These are phyloP conservation scores for Tetracladium marchalianum DNA, from an alignment of 495 filamentous ascomycete genomes.

Conservation along the genomic window DNA sequence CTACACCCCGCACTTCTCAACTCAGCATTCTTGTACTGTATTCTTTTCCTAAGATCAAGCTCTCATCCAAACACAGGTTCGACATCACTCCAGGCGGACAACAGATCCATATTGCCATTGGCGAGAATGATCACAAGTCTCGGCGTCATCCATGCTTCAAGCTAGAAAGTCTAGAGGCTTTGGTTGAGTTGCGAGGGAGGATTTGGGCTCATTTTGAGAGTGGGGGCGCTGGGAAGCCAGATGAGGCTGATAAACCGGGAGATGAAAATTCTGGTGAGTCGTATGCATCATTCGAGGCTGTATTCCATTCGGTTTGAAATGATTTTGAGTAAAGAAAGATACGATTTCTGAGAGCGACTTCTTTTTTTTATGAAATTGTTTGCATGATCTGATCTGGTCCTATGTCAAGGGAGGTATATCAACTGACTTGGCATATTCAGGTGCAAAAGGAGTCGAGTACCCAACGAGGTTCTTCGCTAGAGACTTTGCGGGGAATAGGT, in stretches of 20 bases:
- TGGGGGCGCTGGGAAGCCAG: constrained; percentile 38
- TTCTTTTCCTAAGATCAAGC: not conserved
- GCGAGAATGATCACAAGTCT: constrained; percentile 33
- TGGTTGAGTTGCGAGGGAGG: constrained; percentile 34
- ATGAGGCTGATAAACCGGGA: constrained; percentile 46
- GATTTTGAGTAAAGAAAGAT: not conserved
- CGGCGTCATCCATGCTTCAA: constrained; percentile 50
- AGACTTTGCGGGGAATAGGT: constrained; percentile 50
- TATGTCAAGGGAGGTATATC: too few relatives aligned
- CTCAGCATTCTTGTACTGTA: too few relatives aligned
- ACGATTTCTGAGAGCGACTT: not conserved
- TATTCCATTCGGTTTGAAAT: too few relatives aligned
- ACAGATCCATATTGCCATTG: constrained; percentile 49
- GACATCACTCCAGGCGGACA: constrained; percentile 47
- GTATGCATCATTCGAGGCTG: not conserved
- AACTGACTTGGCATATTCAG: constrained; percentile 20
- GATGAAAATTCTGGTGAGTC: constrained; percentile 37
- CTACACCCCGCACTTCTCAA: too few relatives aligned
- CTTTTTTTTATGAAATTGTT: too few relatives aligned
- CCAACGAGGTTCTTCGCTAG: constrained; percentile 52
- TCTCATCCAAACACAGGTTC: constrained; percentile 26
- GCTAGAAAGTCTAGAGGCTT: constrained; percentile 31
- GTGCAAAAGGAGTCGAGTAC: constrained; percentile 45
- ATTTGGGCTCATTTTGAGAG: constrained; percentile 45
- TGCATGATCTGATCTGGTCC: too few relatives aligned